phyloP scores from a whole-genome alignment of 2,329 filamentous ascomycete genomes.

The Diaporthe aspalathi region DNA sequence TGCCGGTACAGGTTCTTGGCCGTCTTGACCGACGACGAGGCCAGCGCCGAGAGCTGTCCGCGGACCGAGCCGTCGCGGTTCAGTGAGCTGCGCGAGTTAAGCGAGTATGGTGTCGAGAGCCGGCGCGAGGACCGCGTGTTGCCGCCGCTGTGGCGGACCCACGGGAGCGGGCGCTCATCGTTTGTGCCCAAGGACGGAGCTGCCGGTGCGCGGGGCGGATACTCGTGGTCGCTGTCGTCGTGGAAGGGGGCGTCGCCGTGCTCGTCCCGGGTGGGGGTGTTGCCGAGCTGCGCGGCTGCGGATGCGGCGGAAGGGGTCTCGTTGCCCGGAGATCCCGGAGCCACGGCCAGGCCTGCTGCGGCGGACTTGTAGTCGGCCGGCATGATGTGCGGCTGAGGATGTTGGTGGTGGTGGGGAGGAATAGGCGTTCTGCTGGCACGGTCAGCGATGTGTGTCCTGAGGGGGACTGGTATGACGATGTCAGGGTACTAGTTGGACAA shows the following conservation, averaged over 20 bases:
- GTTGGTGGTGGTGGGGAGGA: constrained; percentile 2
- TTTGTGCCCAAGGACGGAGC: background rate
- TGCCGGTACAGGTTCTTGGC: constrained; percentile 58
- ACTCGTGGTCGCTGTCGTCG: constrained; percentile 33
- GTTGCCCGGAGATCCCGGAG: constrained; percentile 47
- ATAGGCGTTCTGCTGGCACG: background rate
- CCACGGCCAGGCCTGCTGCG: constrained; percentile 61
- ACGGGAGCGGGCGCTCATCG: constrained; percentile 47
- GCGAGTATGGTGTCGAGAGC: constrained; percentile 56
- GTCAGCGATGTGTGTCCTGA: background rate
- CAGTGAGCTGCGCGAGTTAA: constrained; percentile 40
- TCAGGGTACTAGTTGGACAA: background rate
- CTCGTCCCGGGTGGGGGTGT: constrained; percentile 12
- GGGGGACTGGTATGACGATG: background rate
- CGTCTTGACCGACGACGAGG: constrained; percentile 54
- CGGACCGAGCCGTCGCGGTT: constrained; percentile 42
- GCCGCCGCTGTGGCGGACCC: constrained; percentile 44
- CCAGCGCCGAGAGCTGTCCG: constrained; percentile 45
- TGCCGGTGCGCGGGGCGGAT: background rate
- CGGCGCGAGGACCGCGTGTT: constrained; percentile 50
- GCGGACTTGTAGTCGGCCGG: constrained; percentile 63
- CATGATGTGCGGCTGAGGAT: constrained; percentile 50
- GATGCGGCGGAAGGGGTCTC: constrained; percentile 46
- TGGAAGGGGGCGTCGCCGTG: constrained; percentile 42
- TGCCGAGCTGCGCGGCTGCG: constrained; percentile 46